Percentiles rank a stretch among this genome's conserved stretches.
These are phyloP conservation scores for Arthrinium phaeospermum DNA, from an alignment of 2,329 filamentous ascomycete genomes.

Conservation along the genomic window DNA sequence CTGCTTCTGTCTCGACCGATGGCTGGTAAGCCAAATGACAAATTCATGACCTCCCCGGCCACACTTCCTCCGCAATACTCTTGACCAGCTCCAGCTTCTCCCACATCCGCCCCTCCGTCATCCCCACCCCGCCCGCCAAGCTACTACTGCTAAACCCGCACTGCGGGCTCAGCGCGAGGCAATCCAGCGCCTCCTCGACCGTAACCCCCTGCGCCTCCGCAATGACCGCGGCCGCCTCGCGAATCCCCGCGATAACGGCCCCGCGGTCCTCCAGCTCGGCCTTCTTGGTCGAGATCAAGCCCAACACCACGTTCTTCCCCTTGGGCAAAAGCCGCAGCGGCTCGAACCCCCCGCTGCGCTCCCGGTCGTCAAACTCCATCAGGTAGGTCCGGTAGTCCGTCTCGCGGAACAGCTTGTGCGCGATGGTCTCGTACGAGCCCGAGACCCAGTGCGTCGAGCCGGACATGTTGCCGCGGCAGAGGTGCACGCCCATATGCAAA, in stretches of 20 bases:
- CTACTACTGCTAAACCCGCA: slow-evolving; percentile 49
- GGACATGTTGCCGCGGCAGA: slow-evolving; percentile 58
- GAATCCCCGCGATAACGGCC: slow-evolving; percentile 49
- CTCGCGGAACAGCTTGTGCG: slow-evolving; percentile 54
- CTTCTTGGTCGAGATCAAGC: slow-evolving; percentile 56
- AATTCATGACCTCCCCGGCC: slow-evolving; percentile 21
- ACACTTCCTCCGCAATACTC: slow-evolving; percentile 32
- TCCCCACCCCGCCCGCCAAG: slow-evolving; percentile 33
- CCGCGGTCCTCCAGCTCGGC: slow-evolving; percentile 51
- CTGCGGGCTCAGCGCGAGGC: slow-evolving; percentile 63
- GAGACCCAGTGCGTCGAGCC: slow-evolving; percentile 56
- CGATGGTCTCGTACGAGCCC: slow-evolving; percentile 57
- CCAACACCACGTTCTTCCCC: slow-evolving; percentile 57
- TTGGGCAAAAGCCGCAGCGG: slow-evolving; percentile 52
- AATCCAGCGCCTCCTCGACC: slow-evolving; percentile 57
- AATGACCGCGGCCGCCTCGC: slow-evolving; percentile 59
- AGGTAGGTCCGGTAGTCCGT: slow-evolving; percentile 58
- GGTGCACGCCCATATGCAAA: slow-evolving; percentile 67
- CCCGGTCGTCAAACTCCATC: slow-evolving; percentile 56
- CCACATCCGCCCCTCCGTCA: slow-evolving; percentile 38
- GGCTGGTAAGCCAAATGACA: too few relatives aligned
- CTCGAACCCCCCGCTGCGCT: slow-evolving; percentile 55
- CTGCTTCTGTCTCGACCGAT: too few relatives aligned
- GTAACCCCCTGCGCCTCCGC: slow-evolving; percentile 60
- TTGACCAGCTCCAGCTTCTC: slow-evolving; percentile 35